Base-by-base conservation (phyloP, 208 protist species). In the Trypanosoma boissoni region DNA sequence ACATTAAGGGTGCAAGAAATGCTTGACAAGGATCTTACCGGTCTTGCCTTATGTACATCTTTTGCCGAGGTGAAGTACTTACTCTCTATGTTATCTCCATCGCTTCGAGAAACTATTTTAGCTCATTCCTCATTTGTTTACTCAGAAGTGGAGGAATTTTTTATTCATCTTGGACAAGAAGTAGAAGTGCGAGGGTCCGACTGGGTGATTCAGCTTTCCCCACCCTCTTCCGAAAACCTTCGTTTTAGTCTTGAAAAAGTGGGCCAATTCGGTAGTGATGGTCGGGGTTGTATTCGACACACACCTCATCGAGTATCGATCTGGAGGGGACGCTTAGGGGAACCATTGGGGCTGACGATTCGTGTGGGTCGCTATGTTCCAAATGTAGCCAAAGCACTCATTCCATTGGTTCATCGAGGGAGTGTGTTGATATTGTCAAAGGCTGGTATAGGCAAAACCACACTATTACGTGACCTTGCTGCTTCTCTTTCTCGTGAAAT, bases 371-470 rank as follows among this genome's bases (percentile, higher is more conserved):
- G 86, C 37, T 89, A 78, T 54, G 74, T 96, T 0, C 76, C 79
- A 3, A 84, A 88, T 27, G 80, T 79, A 1, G 83, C 83, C 1
- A 48, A 45, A 1, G 78, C 84, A 6, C 54, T 96, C 9, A 24
- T 78, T 27, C 79, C 85, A 6, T 67, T 96, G 7, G 70, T 66
- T 12, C 37, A 29, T 8, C 34, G 37, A 20, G 88, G 88, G 16
- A 91, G 81, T 65, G 32, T 98, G 21, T 72, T 98, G 2, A 80
- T 98, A 31, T 29, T 98, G 1, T 96, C 92, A 8, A 80, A 76
- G 68, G 92, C 94, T 2, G 92, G 94, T 27, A 72, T 90, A 41
- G 96, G 96, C 32, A 98, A 98, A 70, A 98, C 93, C 14, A 97
- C 92, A 6, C 51, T 97, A 36, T 63, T 98, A 41, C 78, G 95